These are phyloP conservation scores for Flaveria linearis DNA, from an alignment of 129 eudicot species.

Conservation along the genomic window DNA sequence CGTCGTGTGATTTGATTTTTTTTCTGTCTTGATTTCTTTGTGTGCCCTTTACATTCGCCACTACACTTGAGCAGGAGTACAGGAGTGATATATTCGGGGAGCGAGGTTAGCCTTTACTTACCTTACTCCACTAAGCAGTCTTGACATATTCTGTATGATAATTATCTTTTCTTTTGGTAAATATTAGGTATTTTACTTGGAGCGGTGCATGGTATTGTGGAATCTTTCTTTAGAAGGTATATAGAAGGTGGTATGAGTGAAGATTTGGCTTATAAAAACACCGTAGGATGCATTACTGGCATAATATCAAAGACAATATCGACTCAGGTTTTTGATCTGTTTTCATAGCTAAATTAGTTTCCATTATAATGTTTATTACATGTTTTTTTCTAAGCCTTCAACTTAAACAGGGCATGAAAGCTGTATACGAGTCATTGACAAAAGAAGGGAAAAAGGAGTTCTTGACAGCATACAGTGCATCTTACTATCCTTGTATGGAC, in stretches of 20 bases:
- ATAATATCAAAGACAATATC: conserved; percentile 80
- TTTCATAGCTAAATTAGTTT: not conserved
- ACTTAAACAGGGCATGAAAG: conserved; percentile 73
- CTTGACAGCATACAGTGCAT: conserved; percentile 89
- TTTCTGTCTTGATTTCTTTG: too few species aligned
- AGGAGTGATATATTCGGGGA: conserved; percentile 96
- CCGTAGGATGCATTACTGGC: conserved; percentile 95
- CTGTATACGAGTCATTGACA: conserved; percentile 76
- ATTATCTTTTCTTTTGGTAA: not conserved
- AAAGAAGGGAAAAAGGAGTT: conserved; percentile 87
- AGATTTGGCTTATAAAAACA: conserved; percentile 93
- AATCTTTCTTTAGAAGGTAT: conserved; percentile 82
- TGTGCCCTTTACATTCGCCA: conserved; percentile 97
- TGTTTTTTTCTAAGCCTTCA: not conserved
- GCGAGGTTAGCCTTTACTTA: conserved; percentile 53
- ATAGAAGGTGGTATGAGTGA: conserved; percentile 93
- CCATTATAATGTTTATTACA: not conserved
- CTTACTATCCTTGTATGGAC: conserved; percentile 96
- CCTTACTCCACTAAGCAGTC: not conserved
- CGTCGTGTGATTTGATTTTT: too few species aligned
- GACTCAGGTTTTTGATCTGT: conserved; percentile 50
- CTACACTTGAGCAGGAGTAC: conserved; percentile 91
- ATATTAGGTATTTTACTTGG: conserved; percentile 87
- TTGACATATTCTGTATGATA: not conserved
- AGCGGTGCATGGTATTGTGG: conserved; percentile 96